A percentile compares a stretch with the other conserved stretches of the same genome.
Evolutionary conservation across 768 basidiomycete genomes (phyloP).

Genomic region (Fistulinella prunicolor): DNA sequence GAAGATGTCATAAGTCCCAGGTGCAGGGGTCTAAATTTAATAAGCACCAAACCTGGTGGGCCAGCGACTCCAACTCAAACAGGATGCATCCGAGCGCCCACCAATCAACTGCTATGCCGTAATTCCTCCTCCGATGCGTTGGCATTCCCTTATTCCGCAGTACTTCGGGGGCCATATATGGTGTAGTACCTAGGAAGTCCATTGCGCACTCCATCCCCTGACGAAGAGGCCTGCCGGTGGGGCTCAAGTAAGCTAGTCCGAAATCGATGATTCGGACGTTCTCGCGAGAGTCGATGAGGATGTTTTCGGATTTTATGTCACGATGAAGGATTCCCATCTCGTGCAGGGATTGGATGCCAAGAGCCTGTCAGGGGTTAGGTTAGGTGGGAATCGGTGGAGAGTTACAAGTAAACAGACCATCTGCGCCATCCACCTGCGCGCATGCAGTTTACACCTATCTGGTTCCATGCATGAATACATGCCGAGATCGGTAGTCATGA

Average conservation of each 20-base stretch:
- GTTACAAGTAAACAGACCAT: slow-evolving; percentile 25
- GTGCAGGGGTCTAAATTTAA: not conserved
- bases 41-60: slow-evolving; percentile 21
- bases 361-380: slow-evolving; percentile 29
- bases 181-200: slow-evolving; percentile 34
- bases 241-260: slow-evolving; percentile 32
- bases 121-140: slow-evolving; percentile 12
- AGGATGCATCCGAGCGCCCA: slow-evolving; percentile 42
- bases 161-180: slow-evolving; percentile 43
- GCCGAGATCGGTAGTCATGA: slow-evolving; percentile 39
- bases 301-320: slow-evolving; percentile 69
- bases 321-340: slow-evolving; percentile 62
- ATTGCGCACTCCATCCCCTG: slow-evolving; percentile 14
- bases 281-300: slow-evolving; percentile 48
- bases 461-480: slow-evolving; percentile 27
- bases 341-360: slow-evolving; percentile 47
- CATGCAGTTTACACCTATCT: slow-evolving; percentile 25
- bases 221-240: slow-evolving; percentile 10
- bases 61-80: slow-evolving; percentile 36
- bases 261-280: slow-evolving; percentile 45
- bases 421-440: slow-evolving; percentile 40
- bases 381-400: not conserved
- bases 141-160: slow-evolving; percentile 23
- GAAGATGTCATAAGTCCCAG: not conserved
- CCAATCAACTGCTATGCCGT: slow-evolving; percentile 38